A percentile compares a stretch with the other conserved stretches of the same genome.
These are phyloP conservation scores for Venturia carpophila DNA, from an alignment of 2,329 filamentous ascomycete species.

Conservation along the genomic window DNA sequence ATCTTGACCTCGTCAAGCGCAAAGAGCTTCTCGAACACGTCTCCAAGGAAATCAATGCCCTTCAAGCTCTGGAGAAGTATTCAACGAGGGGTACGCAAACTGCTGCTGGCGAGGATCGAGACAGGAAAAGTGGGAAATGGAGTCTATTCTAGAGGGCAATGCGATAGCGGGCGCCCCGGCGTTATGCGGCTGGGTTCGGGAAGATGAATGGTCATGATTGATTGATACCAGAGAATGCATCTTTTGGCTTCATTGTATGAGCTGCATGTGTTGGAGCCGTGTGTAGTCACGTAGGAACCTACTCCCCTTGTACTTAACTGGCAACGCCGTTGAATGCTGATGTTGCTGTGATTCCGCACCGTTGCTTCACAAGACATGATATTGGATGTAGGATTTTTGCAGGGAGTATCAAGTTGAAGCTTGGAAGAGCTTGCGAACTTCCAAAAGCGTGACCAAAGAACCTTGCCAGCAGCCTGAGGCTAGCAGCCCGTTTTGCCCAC, in stretches of 20 bases:
- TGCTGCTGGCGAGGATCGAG: not conserved
- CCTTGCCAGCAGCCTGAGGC: too few relatives aligned
- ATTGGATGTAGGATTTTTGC: too few relatives aligned
- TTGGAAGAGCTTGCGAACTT: too few relatives aligned
- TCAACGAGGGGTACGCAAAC: slow-evolving; percentile 9
- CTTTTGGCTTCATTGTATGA: not conserved
- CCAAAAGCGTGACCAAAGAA: too few relatives aligned
- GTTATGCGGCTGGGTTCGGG: not conserved
- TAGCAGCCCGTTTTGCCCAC: too few relatives aligned
- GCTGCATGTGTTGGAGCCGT: not conserved
- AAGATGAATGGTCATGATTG: not conserved
- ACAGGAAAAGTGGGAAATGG: slow-evolving; percentile 16
- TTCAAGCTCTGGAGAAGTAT: slow-evolving; percentile 64
- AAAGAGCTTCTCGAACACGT: slow-evolving; percentile 93
- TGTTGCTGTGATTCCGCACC: not conserved
- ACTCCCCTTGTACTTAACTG: not conserved
- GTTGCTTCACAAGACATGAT: not conserved
- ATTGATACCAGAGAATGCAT: slow-evolving; percentile 9
- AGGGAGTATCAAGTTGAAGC: too few relatives aligned
- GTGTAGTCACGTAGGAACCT: not conserved
- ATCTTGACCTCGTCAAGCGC: slow-evolving; percentile 83
- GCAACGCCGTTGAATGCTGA: not conserved
- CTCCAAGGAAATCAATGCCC: slow-evolving; percentile 87
- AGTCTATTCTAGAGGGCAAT: slow-evolving; percentile 6
- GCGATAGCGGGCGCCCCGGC: not conserved